phyloP scores from a whole-genome alignment of 192 early-diverging fungal species.

The Coemansia sp. region DNA sequence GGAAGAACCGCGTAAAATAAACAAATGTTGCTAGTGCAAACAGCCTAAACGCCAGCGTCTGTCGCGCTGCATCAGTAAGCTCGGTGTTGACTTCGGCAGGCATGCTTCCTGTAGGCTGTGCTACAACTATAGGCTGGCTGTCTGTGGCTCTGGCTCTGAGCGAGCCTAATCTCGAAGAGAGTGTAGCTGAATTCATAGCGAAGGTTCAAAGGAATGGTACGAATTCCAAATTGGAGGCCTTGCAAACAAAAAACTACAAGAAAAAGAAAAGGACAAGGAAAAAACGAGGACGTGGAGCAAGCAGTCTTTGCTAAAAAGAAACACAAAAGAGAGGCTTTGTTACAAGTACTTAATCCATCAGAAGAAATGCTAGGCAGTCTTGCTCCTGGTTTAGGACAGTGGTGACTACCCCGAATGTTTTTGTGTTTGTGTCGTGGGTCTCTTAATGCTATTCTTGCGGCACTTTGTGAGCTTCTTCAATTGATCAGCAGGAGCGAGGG shows the following conservation, averaged over 20 bases:
- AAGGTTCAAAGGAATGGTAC: not conserved
- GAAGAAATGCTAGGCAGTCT: no score
- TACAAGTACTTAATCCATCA: no score
- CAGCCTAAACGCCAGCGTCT: slow-evolving; percentile 34
- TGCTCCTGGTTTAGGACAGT: no score
- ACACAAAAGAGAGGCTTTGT: no score
- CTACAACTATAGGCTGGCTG: not conserved
- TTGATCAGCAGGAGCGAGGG: no score
- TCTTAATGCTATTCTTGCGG: no score
- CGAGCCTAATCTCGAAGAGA: not conserved
- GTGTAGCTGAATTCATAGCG: not conserved
- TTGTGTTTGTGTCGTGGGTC: no score
- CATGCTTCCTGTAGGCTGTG: not conserved
- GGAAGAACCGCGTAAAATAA: slow-evolving; percentile 18
- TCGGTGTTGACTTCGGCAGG: not conserved
- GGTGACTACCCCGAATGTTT: no score
- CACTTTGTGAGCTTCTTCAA: no score
- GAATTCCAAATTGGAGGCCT: not conserved
- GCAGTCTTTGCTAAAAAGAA: slow-evolving; percentile 1
- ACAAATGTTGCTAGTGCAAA: slow-evolving; percentile 18
- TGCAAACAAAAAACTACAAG: not conserved
- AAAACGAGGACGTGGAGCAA: not conserved
- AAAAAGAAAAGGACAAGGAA: not conserved
- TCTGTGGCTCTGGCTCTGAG: not conserved
- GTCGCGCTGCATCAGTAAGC: slow-evolving; percentile 7